Percentiles rank a stretch among this genome's conserved stretches.
phyloP scores from a whole-genome alignment of 805 yeast genomes.

The Candida morakotiae region DNA sequence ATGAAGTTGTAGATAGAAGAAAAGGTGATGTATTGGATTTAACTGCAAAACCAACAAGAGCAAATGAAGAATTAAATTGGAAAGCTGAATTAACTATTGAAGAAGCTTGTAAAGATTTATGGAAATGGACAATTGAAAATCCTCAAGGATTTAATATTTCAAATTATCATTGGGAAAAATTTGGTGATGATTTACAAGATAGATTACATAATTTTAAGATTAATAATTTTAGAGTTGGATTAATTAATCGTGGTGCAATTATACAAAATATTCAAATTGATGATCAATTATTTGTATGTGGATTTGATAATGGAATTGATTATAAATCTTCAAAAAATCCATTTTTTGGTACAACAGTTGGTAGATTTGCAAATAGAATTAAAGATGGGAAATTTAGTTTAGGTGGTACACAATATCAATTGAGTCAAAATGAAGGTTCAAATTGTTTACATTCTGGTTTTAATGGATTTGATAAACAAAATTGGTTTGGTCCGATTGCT shows the following conservation, averaged over 20 bases:
- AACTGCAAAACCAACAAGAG: conserved; percentile 68
- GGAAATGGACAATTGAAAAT: conserved; percentile 72
- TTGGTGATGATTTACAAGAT: conserved; percentile 23
- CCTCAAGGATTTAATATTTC: conserved; percentile 54
- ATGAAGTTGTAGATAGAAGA: conserved; percentile 62
- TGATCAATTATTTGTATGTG: conserved; percentile 37
- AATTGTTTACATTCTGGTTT: conserved; percentile 54
- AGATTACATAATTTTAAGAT: conserved; percentile 31
- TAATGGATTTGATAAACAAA: conserved; percentile 47
- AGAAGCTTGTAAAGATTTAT: conserved; percentile 66
- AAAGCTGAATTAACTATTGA: conserved; percentile 50
- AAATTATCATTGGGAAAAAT: conserved; percentile 30
- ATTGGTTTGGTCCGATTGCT: conserved; percentile 52
- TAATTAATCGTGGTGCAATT: conserved; percentile 51
- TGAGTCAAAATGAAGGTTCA: conserved; percentile 39
- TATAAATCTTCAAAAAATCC: conserved; percentile 37
- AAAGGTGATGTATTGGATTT: conserved; percentile 74
- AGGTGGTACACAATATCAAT: conserved; percentile 35
- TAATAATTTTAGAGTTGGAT: conserved; percentile 31
- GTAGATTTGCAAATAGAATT: conserved; percentile 63
- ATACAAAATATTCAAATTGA: conserved; percentile 39
- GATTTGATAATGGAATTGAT: conserved; percentile 30
- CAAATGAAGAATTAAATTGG: conserved; percentile 66
- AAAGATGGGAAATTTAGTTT: conserved; percentile 39
- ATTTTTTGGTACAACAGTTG: conserved; percentile 61